Evolutionary conservation across 2,329 filamentous ascomycete genomes (phyloP).

Genomic region (Talaromyces albobiverticillius): DNA sequence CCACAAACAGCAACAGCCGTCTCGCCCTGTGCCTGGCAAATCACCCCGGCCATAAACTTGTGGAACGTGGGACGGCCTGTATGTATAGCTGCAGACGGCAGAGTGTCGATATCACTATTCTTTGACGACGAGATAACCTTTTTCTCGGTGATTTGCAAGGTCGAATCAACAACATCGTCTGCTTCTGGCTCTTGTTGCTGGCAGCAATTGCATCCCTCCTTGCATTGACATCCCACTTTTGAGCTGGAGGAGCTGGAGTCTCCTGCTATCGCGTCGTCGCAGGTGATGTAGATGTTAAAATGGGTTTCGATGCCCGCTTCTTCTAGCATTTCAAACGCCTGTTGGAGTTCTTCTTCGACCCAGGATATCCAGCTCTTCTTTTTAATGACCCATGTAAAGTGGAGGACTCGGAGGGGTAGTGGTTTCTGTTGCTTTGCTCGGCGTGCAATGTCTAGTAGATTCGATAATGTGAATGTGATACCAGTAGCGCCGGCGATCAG

Average conservation of each 20-base stretch:
- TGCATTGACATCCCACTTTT: background rate
- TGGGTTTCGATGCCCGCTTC: background rate
- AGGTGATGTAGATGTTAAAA: background rate
- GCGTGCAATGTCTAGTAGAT: constrained; percentile 15
- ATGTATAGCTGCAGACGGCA: background rate
- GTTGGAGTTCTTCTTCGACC: constrained; percentile 5
- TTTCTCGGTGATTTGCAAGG: background rate
- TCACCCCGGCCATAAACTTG: background rate
- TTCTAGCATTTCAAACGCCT: background rate
- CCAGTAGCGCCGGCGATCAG: constrained; percentile 61
- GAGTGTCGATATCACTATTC: background rate
- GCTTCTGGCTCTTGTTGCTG: background rate
- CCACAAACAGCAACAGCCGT: constrained; percentile 1
- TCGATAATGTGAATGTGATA: constrained; percentile 49
- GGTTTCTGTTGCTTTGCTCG: background rate
- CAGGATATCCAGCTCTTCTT: constrained; percentile 11
- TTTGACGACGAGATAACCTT: background rate
- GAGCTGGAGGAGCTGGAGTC: background rate
- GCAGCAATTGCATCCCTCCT: background rate
- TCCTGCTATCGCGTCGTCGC: background rate
- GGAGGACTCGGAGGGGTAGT: constrained; percentile 10
- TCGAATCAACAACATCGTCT: background rate
- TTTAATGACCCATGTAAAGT: constrained; percentile 15
- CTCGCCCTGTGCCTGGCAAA: constrained; percentile 2
- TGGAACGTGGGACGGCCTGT: background rate